Base-by-base conservation (phyloP, 805 yeast genomes). In the Pichia scutulata region DNA sequence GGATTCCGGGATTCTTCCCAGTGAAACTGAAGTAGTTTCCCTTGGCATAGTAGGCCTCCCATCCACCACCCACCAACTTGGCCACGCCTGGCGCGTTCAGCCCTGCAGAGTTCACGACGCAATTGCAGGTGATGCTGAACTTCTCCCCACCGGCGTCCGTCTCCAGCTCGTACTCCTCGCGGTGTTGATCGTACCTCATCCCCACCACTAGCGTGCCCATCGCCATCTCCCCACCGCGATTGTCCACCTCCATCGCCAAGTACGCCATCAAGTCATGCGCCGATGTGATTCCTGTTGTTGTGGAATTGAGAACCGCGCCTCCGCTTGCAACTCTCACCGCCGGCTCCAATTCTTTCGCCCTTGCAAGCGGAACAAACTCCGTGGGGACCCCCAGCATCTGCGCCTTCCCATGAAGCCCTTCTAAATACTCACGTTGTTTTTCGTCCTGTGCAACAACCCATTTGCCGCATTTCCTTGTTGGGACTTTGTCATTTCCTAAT, bases 401-500 rank as follows among this genome's bases (percentile, higher is more conserved):
- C 5, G 88, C 76, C 46, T 75, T 77, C 10, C 65, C 65, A 56
- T 76, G 74, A 53, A 89, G 60, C 23, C 68, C 64, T 40, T 79
- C 76, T 41, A 89, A 69, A 59, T 78, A 80, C 25, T 80, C 80
- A 39, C 70, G 72, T 59, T 89, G 90, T 0, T 54, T 54, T 22
- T 80, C 88, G 45, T 73, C 73, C 62, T 89, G 96, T 0, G 97
- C 96, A 16, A 89, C 89, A 3, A 89, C 68, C 89, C 95, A 86
- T 63, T 89, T 83, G 19, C 93, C 97, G 67, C 95, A 85, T 43
- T 74, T 69, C 33, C 66, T 58, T 60, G 81, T 65, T n/a, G 78
- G 80, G 3, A 86, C 82, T 13, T 75, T 84, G n/a, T 70, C 68
- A 39, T 63, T 64, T 28, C 69, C 75, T 16, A 33, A 10, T 3